Percentiles rank a stretch among this genome's conserved stretches.
phyloP scores from a whole-genome alignment of 106 monocot genomes.

The Hemerocallis citrina region DNA sequence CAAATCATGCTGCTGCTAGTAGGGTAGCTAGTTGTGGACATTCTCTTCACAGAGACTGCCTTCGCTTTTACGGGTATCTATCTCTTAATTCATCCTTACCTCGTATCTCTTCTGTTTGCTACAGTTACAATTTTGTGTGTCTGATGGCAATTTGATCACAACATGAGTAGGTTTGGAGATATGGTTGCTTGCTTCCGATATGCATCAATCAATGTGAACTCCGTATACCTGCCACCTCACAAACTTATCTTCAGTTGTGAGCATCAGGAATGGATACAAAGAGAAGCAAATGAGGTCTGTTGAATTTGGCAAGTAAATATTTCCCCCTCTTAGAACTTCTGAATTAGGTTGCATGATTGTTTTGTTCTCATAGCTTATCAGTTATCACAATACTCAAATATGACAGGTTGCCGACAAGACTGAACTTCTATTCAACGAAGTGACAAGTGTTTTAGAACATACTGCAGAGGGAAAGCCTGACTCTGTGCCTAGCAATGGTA shows the following conservation, averaged over 20 bases:
- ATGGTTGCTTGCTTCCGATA: slow-evolving; percentile 97
- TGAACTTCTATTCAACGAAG: slow-evolving; percentile 51
- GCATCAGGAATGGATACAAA: slow-evolving; percentile 63
- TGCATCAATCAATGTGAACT: slow-evolving; percentile 72
- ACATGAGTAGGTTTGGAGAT: slow-evolving; percentile 56
- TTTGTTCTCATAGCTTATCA: slow-evolving; percentile 6
- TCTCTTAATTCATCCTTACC: slow-evolving; percentile 3
- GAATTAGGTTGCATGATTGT: not conserved
- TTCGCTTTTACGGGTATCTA: slow-evolving; percentile 97
- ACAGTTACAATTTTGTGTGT: not conserved
- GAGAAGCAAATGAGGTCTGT: slow-evolving; percentile 76
- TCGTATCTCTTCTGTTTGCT: not conserved
- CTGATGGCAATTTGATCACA: slow-evolving; percentile 5
- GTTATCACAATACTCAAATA: slow-evolving; percentile 7
- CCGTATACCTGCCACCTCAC: slow-evolving; percentile 75
- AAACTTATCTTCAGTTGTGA: slow-evolving; percentile 61
- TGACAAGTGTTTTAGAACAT: slow-evolving; percentile 29
- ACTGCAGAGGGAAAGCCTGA: slow-evolving; percentile 24
- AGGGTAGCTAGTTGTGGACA: slow-evolving; percentile 96
- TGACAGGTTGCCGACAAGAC: slow-evolving; percentile 46
- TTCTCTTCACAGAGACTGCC: slow-evolving; percentile 93
- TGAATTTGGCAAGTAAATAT: not conserved
- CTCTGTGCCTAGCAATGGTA: slow-evolving; percentile 8
- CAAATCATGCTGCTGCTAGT: slow-evolving; percentile 92
- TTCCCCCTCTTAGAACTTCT: not conserved